Conservation (phyloP, 2,329 filamentous ascomycete species). For the Dichotomopilus funicola region DNA sequence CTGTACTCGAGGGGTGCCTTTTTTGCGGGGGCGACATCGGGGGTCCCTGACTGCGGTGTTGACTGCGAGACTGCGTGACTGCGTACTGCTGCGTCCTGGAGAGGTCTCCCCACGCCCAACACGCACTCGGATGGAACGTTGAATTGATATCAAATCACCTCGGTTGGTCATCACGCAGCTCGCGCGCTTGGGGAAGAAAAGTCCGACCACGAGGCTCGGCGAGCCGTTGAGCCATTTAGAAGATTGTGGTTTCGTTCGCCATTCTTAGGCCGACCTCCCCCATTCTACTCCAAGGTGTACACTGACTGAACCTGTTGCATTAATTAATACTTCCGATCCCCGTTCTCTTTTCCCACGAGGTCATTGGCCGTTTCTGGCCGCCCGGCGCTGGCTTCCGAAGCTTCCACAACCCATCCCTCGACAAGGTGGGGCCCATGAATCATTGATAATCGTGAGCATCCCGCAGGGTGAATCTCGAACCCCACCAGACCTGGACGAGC, state of each 20-base stretch:
- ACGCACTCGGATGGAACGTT: neutral
- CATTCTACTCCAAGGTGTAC: no score
- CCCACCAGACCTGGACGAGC: constrained; percentile 13
- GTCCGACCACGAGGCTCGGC: neutral
- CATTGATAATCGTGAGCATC: constrained; percentile 20
- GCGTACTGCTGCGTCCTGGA: no score
- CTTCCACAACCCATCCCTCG: no score
- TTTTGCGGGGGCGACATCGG: neutral
- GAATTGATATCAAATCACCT: constrained; percentile 2
- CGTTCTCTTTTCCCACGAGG: no score
- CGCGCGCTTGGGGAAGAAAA: neutral
- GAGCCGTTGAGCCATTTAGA: neutral
- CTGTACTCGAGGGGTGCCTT: neutral
- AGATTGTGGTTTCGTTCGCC: no score
- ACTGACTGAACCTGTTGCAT: no score
- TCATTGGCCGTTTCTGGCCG: no score
- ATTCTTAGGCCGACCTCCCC: no score
- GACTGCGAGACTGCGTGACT: no score
- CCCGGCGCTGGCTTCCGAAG: no score
- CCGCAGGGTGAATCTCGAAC: constrained; percentile 12
- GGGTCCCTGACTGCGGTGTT: no score
- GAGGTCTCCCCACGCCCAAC: constrained; percentile 11
- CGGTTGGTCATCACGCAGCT: constrained; percentile 9
- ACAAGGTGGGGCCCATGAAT: constrained; percentile 18
- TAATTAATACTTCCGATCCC: no score